Evolutionary conservation across 2,329 filamentous ascomycete species (phyloP), one percentile per base, ranked within the genome.

Genomic region (Biscogniauxia mediterranea): DNA sequence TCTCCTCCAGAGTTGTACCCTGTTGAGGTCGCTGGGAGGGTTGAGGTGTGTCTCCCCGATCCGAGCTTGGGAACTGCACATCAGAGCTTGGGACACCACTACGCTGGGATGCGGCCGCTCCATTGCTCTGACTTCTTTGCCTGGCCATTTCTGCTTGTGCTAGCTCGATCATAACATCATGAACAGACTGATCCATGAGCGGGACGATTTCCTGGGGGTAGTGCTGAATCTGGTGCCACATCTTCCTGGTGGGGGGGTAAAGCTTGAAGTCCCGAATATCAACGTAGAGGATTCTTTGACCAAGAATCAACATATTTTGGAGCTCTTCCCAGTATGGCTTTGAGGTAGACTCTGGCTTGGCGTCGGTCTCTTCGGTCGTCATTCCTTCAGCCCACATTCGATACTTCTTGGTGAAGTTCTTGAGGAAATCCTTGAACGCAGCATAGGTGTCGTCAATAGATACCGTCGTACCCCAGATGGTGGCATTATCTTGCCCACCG

Each of bases 391-490:
- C 86, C 79, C 94, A 95, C 85, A 98, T 86, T 65, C 95, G 91
- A 73, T 99, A 98, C 77, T 97, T 97, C 68, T 87, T 89, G 62
- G 93, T 92, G 70, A 95, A 99, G 74, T 96, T 96, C 73, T 88
- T 87, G 26, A 99, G 80, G 71, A 99, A 99, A 66, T 95, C 93
- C 72, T 95, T 94, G 81, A 97, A 96, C 0, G 89, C 83, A 56
- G 88, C 86, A 75, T 96, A 91, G 0, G 92, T 93, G 74, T 98
- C 93, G 62, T 92, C 87, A 57, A 99, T 90, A 5, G 94, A 97
- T 55, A 99, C 91, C 49, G 96, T 98, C 52, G 95, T 99, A 75
- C 95, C 95, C 95, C 95, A 99, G 66, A 99, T 94, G 61, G 96
- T 86, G 68, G 90, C 88, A 59, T 89, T 89, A 49, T 91, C 91